These are phyloP conservation scores for Hordeum vulgare DNA, from an alignment of 176 grass and related monocot species.

Conservation along the genomic window MorexV3_pseudomolecules_assembly NC_058523.1:428385367-428385866, in stretches of 20 bases:
- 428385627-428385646: not conserved
- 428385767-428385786: constrained; percentile 9
- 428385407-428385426: not conserved
- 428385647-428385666: not conserved
- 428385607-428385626: not conserved
- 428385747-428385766: not conserved
- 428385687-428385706: not conserved
- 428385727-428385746: constrained; percentile 9
- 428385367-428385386: not conserved
- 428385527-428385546: not conserved
- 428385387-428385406: not conserved
- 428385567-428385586: not conserved
- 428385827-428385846: not conserved
- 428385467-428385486: not conserved
- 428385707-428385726: constrained; percentile 20
- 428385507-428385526: not conserved
- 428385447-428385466: constrained; percentile 18
- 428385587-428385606: not conserved
- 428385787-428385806: not conserved
- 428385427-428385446: not conserved
- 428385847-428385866: not conserved
- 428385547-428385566: not conserved
- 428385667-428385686: not conserved
- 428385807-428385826: not conserved
- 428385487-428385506: too few species aligned